Evolutionary conservation across 2,329 filamentous ascomycete species (phyloP), one percentile per base, ranked within the genome.

Genomic region (Leptographium galeiforme): DNA sequence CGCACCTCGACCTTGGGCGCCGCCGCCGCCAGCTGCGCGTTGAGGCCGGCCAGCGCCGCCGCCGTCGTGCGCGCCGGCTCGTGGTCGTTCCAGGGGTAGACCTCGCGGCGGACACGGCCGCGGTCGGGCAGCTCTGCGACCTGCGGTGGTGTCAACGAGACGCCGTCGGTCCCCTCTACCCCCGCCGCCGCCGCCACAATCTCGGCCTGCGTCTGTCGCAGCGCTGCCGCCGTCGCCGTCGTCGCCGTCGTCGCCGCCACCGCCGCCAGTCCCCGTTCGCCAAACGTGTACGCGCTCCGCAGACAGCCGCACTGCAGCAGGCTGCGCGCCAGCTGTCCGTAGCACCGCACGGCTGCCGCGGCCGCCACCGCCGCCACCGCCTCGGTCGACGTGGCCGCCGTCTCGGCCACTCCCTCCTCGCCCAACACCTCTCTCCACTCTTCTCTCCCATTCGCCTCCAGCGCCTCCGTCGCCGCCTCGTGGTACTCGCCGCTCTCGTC

Each of bases 401-500:
- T 7, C 64, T 8, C 67, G 64, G 14, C 63, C 63, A 11, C 39
- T 2, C 4, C 38, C n/a, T 18, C 25, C 39, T 12, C 6, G 8
- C 18, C 38, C 33, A n/a, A 12, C 44, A 32, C 16, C 13, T 13
- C 14, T 14, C 16, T 8, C 19, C 16, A 11, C 13, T 48, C 14
- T 63, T 2, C 66, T 63, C n/a, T 45, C 32, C 25, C 58, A 60
- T 70, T 69, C 53, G 66, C 60, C 56, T 71, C 63, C 48, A 84
- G 67, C 11, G 76, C 72, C 51, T 79, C 76, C 8, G 74, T 59
- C 10, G 84, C 82, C 60, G 78, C 71, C 16, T 89, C 81, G 63
- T 93, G 84, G 62, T 89, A 94, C 66, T 96, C 89, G 60, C 87
- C 90, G 41, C 80, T 78, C 57, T 91, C 86, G 53, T 93, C 84